Conservation (phyloP, 441 rosid species). For the Theobroma grandiflorum region DNA sequence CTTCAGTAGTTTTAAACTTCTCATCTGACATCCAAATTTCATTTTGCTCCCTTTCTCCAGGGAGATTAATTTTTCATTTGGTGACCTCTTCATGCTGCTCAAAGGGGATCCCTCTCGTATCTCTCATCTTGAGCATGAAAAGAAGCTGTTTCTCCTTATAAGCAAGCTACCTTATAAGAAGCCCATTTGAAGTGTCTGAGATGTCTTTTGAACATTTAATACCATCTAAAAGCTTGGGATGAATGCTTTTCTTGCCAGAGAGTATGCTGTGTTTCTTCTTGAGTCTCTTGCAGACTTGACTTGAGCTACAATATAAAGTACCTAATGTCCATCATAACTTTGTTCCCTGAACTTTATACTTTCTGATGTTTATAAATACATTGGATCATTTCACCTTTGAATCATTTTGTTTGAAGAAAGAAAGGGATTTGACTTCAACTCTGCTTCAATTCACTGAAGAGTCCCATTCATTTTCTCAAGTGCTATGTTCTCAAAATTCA, state of each 20-base stretch:
- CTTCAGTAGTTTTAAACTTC: too few relatives aligned
- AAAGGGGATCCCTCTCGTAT: too few relatives aligned
- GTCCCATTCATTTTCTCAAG: too few relatives aligned
- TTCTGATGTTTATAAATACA: too few relatives aligned
- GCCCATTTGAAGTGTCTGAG: not conserved
- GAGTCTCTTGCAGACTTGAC: too few relatives aligned
- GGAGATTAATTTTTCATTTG: not conserved
- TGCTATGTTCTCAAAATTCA: too few relatives aligned
- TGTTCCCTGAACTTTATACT: too few relatives aligned
- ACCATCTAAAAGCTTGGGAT: not conserved
- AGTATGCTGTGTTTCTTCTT: not conserved
- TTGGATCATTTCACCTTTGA: not conserved
- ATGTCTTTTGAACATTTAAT: not conserved
- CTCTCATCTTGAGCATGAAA: too few relatives aligned
- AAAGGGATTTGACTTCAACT: not conserved
- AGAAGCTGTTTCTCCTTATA: not conserved
- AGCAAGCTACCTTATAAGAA: not conserved
- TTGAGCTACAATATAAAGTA: too few relatives aligned
- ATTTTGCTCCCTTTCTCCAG: not conserved
- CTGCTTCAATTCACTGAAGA: too few relatives aligned
- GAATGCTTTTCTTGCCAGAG: not conserved
- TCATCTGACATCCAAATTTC: too few relatives aligned
- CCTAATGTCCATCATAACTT: too few relatives aligned
- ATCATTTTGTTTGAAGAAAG: not conserved
- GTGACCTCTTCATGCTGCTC: not conserved